A percentile compares a stretch with the other conserved stretches of the same genome.
Evolutionary conservation across 2,329 filamentous ascomycete genomes (phyloP).

Genomic region (Cadophora gregata): DNA sequence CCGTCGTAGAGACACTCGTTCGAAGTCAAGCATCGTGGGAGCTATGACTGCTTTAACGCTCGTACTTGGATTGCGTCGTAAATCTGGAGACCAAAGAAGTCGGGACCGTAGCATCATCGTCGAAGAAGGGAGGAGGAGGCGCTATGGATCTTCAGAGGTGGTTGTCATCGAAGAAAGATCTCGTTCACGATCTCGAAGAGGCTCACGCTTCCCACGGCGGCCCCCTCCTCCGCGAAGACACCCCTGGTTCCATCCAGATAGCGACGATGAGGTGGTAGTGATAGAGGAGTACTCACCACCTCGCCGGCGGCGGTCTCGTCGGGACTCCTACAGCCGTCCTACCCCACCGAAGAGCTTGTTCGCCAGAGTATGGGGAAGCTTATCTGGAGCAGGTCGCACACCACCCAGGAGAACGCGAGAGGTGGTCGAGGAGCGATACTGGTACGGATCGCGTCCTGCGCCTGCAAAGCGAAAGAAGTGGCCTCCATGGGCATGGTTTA

Average conservation of each 20-base stretch:
- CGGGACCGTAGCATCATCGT: neutral
- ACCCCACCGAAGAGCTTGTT: neutral
- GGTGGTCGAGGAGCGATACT: neutral
- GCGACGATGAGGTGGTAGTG: neutral
- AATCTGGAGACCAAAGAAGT: too few relatives aligned
- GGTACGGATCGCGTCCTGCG: neutral
- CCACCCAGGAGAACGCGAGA: neutral
- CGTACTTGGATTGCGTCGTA: neutral
- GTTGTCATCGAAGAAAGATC: neutral
- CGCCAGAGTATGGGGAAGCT: neutral
- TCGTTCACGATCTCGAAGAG: neutral
- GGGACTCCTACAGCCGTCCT: neutral
- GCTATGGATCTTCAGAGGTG: neutral
- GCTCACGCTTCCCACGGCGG: neutral
- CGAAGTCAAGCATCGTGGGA: neutral
- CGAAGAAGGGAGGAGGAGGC: conserved; percentile 1
- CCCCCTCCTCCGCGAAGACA: neutral
- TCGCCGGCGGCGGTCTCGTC: neutral
- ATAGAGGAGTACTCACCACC: conserved; percentile 3
- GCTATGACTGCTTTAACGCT: neutral
- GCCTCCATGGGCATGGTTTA: conserved; percentile 12
- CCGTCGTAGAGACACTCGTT: neutral
- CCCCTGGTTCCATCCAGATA: neutral
- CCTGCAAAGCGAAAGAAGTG: neutral
- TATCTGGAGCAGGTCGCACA: neutral